These are phyloP conservation scores for Cymbopogon citratus DNA, from an alignment of 176 grass and related monocot species.

Conservation along the genomic window DNA sequence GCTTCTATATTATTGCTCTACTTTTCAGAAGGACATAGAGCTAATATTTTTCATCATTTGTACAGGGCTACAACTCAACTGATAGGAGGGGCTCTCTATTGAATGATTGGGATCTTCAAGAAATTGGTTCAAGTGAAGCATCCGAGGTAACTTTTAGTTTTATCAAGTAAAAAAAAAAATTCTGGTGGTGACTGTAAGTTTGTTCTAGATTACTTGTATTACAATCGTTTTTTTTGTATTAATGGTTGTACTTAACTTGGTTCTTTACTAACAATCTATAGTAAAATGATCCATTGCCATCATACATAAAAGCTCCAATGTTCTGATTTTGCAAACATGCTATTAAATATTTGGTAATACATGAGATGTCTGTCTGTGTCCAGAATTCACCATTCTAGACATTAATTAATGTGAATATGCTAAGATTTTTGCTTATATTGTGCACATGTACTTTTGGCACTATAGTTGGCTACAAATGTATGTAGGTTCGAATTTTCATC, in stretches of 20 bases:
- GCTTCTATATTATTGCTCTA: conserved; percentile 7
- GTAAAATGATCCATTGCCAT: too few species aligned
- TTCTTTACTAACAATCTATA: too few species aligned
- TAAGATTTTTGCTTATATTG: neutral
- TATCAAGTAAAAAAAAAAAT: too few species aligned
- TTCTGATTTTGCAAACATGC: neutral
- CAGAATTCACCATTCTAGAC: neutral
- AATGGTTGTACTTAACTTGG: too few species aligned
- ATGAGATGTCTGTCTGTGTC: neutral
- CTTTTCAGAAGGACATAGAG: conserved; percentile 1
- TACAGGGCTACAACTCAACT: conserved; percentile 80
- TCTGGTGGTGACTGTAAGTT: too few species aligned
- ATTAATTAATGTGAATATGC: neutral
- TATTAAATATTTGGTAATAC: conserved; percentile 5
- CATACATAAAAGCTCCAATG: too few species aligned
- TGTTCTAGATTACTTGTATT: too few species aligned
- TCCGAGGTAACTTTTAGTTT: conserved; percentile 51
- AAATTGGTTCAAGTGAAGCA: conserved; percentile 81
- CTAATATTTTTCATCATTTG: conserved; percentile 5
- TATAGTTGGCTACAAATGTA: neutral
- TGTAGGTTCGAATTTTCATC: neutral
- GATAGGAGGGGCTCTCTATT: conserved; percentile 69
- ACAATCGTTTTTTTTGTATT: too few species aligned
- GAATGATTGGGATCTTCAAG: conserved; percentile 97
- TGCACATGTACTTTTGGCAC: neutral